These are phyloP conservation scores for Buddleja alternifolia DNA, from an alignment of 257 asterid species.

Conservation along the genomic window DNA sequence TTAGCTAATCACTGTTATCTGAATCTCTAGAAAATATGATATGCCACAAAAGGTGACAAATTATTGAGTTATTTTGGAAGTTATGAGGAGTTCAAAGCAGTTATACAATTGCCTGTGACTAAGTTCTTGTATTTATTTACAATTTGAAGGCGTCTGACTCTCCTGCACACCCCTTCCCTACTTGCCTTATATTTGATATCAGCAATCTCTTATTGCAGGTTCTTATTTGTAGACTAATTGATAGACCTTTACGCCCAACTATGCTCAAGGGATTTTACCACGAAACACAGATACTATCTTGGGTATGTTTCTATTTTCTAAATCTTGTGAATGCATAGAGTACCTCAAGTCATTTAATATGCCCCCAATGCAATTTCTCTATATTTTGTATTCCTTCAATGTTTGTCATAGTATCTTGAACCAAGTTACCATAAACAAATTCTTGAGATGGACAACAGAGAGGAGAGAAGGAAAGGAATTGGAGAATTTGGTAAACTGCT, in stretches of 20 bases:
- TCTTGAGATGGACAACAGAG: constrained; percentile 14
- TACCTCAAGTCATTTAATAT: background rate
- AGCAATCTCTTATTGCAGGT: constrained; percentile 66
- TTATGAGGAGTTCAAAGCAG: background rate
- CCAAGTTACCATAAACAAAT: constrained; percentile 7
- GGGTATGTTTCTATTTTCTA: constrained; percentile 55
- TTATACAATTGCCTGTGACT: background rate
- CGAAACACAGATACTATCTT: constrained; percentile 93
- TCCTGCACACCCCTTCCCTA: background rate
- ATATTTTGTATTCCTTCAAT: constrained; percentile 16
- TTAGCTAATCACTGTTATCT: background rate
- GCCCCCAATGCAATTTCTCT: constrained; percentile 14
- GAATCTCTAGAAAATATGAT: background rate
- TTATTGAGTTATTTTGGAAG: background rate
- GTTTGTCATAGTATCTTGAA: background rate
- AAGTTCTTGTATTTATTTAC: background rate
- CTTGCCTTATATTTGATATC: background rate
- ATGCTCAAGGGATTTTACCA: constrained; percentile 94
- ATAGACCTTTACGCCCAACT: constrained; percentile 95
- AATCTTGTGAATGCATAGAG: constrained; percentile 24
- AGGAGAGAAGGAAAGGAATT: background rate
- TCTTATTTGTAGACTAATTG: constrained; percentile 93
- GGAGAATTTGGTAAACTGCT: constrained; percentile 12
- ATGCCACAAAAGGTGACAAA: background rate
- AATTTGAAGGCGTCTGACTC: background rate